Percentiles rank a stretch among this genome's conserved stretches.
These are phyloP conservation scores for Opeltia flavorubescens DNA, from an alignment of 495 filamentous ascomycete genomes.

Conservation along the genomic window DNA sequence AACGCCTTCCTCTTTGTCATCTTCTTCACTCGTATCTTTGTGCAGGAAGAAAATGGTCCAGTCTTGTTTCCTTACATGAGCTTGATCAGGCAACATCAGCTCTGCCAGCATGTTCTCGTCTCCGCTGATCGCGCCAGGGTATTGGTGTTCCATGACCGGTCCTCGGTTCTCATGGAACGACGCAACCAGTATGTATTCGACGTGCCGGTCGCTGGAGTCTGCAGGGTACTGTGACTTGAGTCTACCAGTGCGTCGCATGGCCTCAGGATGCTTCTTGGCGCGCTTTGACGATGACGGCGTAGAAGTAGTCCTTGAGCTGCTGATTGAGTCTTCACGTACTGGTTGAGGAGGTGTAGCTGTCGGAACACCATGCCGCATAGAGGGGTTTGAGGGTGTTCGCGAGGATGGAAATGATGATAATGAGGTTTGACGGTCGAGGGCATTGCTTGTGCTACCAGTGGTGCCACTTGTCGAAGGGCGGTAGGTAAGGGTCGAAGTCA, in stretches of 20 bases:
- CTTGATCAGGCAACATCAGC: conserved; percentile 96
- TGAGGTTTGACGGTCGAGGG: conserved; percentile 32
- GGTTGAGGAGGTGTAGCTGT: conserved; percentile 39
- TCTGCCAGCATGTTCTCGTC: conserved; percentile 97
- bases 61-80: conserved; percentile 86
- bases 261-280: conserved; percentile 2
- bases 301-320: conserved; percentile 27
- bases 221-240: conserved; percentile 79
- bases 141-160: conserved; percentile 97
- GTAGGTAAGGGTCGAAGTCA: conserved; percentile 32
- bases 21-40: conserved; percentile 74
- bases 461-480: conserved; percentile 26
- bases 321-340: conserved; percentile 40
- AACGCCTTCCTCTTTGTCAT: conserved; percentile 47
- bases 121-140: conserved; percentile 85
- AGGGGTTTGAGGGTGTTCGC: conserved; percentile 35
- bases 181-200: conserved; percentile 97
- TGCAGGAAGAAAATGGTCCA: conserved; percentile 99
- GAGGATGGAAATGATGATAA: conserved; percentile 46
- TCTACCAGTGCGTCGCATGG: conserved; percentile 25
- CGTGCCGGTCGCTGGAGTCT: conserved; percentile 72
- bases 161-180: conserved; percentile 95
- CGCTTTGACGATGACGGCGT: conserved; percentile 33
- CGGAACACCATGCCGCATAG: conserved; percentile 36
- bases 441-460: conserved; percentile 14